Evolutionary conservation across 202 grass and related monocot species (phyloP).

Genomic region (Setaria viridis): DNA sequence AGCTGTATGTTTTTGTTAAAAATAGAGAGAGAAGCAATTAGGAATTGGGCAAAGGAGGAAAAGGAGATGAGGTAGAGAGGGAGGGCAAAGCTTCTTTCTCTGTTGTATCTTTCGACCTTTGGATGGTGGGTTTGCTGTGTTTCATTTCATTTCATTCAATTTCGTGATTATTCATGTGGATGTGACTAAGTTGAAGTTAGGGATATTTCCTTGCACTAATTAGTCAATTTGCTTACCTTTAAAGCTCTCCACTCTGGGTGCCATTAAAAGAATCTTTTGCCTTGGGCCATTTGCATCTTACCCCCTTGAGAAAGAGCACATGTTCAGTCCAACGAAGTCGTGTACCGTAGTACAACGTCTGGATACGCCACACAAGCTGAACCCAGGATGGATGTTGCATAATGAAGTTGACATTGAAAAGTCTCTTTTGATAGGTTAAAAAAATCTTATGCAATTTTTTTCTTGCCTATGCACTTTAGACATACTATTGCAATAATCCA

Average conservation of each 20-base stretch:
- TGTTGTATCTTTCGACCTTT: slow-evolving; percentile 52
- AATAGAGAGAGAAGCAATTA: slow-evolving; percentile 56
- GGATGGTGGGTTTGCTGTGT: slow-evolving; percentile 15
- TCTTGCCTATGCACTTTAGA: not conserved
- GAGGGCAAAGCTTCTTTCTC: slow-evolving; percentile 50
- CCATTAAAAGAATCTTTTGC: slow-evolving; percentile 40
- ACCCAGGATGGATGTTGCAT: slow-evolving; percentile 9
- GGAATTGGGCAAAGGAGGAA: slow-evolving; percentile 53
- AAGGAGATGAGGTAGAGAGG: slow-evolving; percentile 54
- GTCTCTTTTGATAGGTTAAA: slow-evolving; percentile 8
- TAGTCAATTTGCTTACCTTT: slow-evolving; percentile 57
- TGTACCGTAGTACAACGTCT: slow-evolving; percentile 25
- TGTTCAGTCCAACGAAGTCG: slow-evolving; percentile 35
- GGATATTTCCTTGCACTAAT: slow-evolving; percentile 33
- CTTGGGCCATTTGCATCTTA: slow-evolving; percentile 48
- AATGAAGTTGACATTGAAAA: slow-evolving; percentile 18
- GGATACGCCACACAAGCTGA: slow-evolving; percentile 12
- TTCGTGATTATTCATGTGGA: slow-evolving; percentile 43
- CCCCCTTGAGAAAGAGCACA: slow-evolving; percentile 45
- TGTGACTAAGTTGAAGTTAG: slow-evolving; percentile 30
- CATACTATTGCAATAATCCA: not conserved
- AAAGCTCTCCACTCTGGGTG: slow-evolving; percentile 52
- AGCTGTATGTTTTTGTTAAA: slow-evolving; percentile 58
- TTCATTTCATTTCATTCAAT: slow-evolving; percentile 24
- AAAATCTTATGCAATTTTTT: not conserved